Evolutionary conservation across 352 stramenopile genomes (phyloP).

Genomic region (Pythium brassicae): DNA sequence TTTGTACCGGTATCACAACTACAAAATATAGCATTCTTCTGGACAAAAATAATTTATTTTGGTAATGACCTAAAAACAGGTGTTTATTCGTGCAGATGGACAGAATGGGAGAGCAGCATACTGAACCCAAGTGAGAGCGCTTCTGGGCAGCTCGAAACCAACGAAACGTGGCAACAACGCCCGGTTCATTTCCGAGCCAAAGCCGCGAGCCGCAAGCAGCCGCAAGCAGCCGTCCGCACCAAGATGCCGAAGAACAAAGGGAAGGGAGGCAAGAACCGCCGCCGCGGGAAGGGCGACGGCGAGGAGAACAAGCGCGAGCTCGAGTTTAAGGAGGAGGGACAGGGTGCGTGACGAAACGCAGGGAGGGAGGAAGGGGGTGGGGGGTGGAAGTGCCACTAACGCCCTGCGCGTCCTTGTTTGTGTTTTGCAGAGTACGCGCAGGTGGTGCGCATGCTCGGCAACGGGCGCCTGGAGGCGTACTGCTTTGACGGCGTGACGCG

Average conservation of each 20-base stretch:
- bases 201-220: background rate
- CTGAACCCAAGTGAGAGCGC: too few species aligned
- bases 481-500: conserved; percentile 99
- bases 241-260: conserved; percentile 89
- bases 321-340: conserved; percentile 99
- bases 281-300: conserved; percentile 97
- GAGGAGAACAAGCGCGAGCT: conserved; percentile 99
- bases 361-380: too few species aligned
- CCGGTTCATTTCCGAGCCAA: too few species aligned
- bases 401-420: conserved; percentile 1
- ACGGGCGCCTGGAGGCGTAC: conserved; percentile 97
- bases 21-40: too few species aligned
- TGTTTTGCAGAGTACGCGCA: conserved; percentile 92
- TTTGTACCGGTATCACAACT: too few species aligned
- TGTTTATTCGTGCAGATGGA: too few species aligned
- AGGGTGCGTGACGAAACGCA: conserved; percentile 64
- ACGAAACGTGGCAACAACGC: too few species aligned
- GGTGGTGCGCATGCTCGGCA: conserved; percentile 98
- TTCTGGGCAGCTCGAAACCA: too few species aligned
- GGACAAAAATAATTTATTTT: too few species aligned
- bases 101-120: too few species aligned
- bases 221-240: background rate
- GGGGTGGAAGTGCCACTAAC: too few species aligned
- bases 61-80: too few species aligned
- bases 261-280: conserved; percentile 98